These are phyloP conservation scores for Uronychia binucleata DNA, from an alignment of 73 alveolate genomes.

Conservation along the genomic window DNA sequence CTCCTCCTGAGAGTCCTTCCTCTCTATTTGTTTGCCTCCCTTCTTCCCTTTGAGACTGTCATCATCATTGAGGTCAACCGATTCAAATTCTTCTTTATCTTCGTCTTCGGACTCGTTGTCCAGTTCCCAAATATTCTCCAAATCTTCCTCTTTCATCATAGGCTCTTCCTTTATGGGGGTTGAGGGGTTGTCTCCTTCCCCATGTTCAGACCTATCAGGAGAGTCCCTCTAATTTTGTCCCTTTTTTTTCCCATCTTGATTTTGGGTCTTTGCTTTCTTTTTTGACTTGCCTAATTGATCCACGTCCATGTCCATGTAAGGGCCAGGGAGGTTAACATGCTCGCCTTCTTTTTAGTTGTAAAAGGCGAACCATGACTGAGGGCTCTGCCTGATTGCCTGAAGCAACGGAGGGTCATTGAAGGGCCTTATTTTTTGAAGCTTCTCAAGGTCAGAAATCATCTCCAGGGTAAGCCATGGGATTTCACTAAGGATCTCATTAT, in stretches of 20 bases:
- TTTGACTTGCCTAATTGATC: not conserved
- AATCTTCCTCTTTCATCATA: too few relatives aligned
- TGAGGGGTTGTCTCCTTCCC: too few relatives aligned
- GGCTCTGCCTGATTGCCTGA: constrained; percentile 12
- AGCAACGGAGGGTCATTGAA: constrained; percentile 30
- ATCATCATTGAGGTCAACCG: not conserved
- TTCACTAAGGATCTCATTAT: constrained; percentile 10
- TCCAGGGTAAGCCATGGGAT: constrained; percentile 34
- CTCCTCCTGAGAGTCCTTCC: constrained; percentile 4
- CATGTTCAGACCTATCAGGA: not conserved
- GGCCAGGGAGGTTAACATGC: constrained; percentile 30
- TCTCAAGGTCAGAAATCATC: constrained; percentile 11
- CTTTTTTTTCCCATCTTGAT: not conserved
- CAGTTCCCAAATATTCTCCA: constrained; percentile 20
- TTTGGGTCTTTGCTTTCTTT: not conserved
- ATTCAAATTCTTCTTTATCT: not conserved
- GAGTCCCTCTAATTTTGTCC: not conserved
- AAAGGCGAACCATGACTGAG: constrained; percentile 16
- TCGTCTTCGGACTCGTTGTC: constrained; percentile 28
- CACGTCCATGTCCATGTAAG: constrained; percentile 17
- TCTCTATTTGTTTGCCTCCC: not conserved
- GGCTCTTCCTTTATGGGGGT: too few relatives aligned
- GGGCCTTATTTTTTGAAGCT: constrained; percentile 23
- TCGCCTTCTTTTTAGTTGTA: constrained; percentile 27
- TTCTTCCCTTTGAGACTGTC: not conserved